Base-by-base conservation (phyloP, 139 green algal species). In the Chlorella sp. region DNA sequence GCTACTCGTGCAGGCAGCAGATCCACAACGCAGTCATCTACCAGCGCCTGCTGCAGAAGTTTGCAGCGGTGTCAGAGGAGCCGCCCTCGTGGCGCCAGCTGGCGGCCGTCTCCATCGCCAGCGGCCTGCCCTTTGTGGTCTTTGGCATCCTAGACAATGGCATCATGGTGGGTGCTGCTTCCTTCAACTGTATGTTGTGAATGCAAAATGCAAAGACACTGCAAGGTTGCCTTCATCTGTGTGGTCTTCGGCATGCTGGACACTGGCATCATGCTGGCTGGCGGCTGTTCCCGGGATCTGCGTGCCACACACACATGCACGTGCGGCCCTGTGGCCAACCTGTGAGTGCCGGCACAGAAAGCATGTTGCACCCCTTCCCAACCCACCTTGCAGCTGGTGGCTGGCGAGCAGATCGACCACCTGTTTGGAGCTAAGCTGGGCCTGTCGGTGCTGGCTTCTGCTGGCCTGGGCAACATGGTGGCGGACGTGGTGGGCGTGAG, bases 381-480 rank as follows among this genome's bases (percentile, higher is more conserved):
- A 15, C 51, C 32, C 26, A 6, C 30, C 28, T 1, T 91, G 71
- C 92, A 95, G 94, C 89, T 97, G 51, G 71, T 90, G 34, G 92
- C 92, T 30, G 94, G 94, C 30, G 92, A 95, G 68, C 85, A 92
- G 74, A 96, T 97, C 44, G 94, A 97, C 56, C 15, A 70, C 1
- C 67, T 84, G 47, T 87, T 93, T 26, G 91, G 91, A 34, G 81
- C 55, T 4, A 67, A 69, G 36, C 38, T 94, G 28, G 91, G 89
- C 23, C 78, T 94, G 12, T 87, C 91, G 13, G 91, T 90, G 25
- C n/a, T 94, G 82, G 91, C 91, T 9, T 89, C 89, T 39, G 91
- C 91, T 11, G 91, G 82, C 0, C 74, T 94, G 67, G 91, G 91
- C 68, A 94, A 94, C 47, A 56, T 94, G 34, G 85, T 93, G 47